Percentiles rank a stretch among this genome's conserved stretches.
These are phyloP conservation scores for Kwoniella bestiolae DNA, from an alignment of 768 basidiomycete species.

Conservation along the genomic window DNA sequence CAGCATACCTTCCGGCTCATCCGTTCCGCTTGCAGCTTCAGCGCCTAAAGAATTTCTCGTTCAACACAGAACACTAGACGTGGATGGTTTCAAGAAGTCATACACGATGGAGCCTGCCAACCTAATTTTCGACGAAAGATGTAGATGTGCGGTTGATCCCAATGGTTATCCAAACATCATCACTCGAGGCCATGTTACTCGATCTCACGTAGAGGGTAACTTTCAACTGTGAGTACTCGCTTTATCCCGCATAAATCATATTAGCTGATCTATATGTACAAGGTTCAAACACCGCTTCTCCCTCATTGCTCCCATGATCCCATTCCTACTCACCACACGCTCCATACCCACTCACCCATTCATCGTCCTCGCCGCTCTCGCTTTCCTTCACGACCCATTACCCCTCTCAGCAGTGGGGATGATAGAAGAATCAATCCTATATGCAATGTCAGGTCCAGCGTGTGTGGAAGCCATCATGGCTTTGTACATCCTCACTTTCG, in stretches of 20 bases:
- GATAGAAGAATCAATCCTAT: constrained; percentile 28
- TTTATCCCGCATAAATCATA: neutral
- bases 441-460: constrained; percentile 26
- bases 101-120: constrained; percentile 1
- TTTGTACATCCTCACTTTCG: constrained; percentile 31
- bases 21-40: neutral
- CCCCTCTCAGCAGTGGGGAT: neutral
- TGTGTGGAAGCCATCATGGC: constrained; percentile 27
- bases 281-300: constrained; percentile 44
- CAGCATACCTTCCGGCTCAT: no score
- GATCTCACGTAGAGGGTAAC: constrained; percentile 27
- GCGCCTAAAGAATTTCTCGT: neutral
- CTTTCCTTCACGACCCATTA: constrained; percentile 5
- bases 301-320: constrained; percentile 25
- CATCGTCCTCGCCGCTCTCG: constrained; percentile 30
- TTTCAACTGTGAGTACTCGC: constrained; percentile 29
- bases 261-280: no score
- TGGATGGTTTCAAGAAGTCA: neutral
- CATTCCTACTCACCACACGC: constrained; percentile 30
- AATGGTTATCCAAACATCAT: constrained; percentile 22
- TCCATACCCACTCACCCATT: constrained; percentile 35
- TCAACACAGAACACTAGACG: neutral
- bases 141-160: constrained; percentile 8
- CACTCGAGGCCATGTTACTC: constrained; percentile 17
- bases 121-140: constrained; percentile 19